A percentile compares a stretch with the other conserved stretches of the same genome.
Conservation (phyloP, 805 yeast genomes). For the Nakazawaea sp. region DNA sequence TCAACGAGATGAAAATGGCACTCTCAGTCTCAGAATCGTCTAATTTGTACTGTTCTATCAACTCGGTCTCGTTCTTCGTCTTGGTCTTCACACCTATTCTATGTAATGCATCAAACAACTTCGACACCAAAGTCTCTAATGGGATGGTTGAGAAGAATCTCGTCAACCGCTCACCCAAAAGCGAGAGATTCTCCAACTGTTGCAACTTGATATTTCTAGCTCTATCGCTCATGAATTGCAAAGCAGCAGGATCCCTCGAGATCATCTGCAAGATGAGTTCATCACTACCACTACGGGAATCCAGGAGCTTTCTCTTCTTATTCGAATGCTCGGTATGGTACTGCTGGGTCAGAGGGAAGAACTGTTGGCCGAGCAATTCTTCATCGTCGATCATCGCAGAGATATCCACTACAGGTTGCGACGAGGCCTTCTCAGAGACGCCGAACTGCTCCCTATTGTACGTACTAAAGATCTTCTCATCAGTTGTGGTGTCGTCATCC, state of each 20-base stretch:
- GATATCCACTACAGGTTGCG: constrained; percentile 42
- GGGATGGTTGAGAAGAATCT: constrained; percentile 42
- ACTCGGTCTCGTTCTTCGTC: constrained; percentile 5
- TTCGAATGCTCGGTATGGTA: constrained; percentile 30
- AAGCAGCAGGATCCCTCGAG: constrained; percentile 41
- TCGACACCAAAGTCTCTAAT: constrained; percentile 33
- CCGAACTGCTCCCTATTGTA: constrained; percentile 14
- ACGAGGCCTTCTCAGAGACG: constrained; percentile 19
- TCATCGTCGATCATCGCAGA: constrained; percentile 35
- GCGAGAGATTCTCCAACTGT: constrained; percentile 15
- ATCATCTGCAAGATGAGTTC: constrained; percentile 30
- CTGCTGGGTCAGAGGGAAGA: constrained; percentile 34
- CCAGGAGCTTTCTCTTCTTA: constrained; percentile 21
- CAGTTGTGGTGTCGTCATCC: constrained; percentile 33
- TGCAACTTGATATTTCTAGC: constrained; percentile 12
- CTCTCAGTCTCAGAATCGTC: constrained; percentile 15
- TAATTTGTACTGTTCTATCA: constrained; percentile 14
- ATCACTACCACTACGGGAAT: constrained; percentile 20
- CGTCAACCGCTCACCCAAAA: constrained; percentile 39
- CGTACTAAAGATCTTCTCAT: constrained; percentile 15
- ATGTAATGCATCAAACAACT: constrained; percentile 33
- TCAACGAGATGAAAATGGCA: constrained; percentile 20
- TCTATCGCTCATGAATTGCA: constrained; percentile 34
- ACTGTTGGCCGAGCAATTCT: constrained; percentile 19
- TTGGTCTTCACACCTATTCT: constrained; percentile 30